Conservation (phyloP, 139 green algal genomes). For the Ettlia oleoabundans region DNA sequence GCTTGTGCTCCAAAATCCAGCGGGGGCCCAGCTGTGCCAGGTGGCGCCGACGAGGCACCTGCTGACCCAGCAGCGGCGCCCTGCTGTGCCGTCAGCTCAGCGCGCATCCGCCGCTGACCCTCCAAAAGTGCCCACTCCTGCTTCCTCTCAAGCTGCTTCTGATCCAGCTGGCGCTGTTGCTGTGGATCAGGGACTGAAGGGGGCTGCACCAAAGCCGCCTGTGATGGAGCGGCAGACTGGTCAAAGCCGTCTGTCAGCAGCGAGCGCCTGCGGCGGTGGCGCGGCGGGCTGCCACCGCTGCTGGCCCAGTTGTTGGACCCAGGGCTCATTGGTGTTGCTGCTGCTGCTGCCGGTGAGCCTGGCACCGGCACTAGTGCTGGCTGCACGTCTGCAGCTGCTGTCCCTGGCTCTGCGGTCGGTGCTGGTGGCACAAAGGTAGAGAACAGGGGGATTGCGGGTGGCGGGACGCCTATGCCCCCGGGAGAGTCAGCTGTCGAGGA, state of each 20-base stretch:
- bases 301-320: background rate
- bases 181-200: background rate
- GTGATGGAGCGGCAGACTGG: too few species aligned
- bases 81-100: too few species aligned
- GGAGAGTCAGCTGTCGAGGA: background rate
- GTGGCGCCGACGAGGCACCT: too few species aligned
- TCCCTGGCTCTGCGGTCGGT: background rate
- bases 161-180: background rate
- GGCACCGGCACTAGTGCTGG: too few species aligned
- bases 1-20: too few species aligned
- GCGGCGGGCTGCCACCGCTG: background rate
- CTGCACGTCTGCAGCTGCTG: background rate
- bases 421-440: conserved; percentile 11
- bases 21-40: too few species aligned
- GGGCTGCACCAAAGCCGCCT: background rate
- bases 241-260: conserved; percentile 12
- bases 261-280: conserved; percentile 1
- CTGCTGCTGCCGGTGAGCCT: background rate
- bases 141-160: too few species aligned
- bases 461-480: background rate
- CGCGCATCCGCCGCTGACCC: too few species aligned
- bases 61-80: too few species aligned
- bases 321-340: background rate
- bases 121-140: too few species aligned
- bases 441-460: background rate